Base-by-base conservation (phyloP, 139 green algal genomes). In the Closterium sp. region DNA sequence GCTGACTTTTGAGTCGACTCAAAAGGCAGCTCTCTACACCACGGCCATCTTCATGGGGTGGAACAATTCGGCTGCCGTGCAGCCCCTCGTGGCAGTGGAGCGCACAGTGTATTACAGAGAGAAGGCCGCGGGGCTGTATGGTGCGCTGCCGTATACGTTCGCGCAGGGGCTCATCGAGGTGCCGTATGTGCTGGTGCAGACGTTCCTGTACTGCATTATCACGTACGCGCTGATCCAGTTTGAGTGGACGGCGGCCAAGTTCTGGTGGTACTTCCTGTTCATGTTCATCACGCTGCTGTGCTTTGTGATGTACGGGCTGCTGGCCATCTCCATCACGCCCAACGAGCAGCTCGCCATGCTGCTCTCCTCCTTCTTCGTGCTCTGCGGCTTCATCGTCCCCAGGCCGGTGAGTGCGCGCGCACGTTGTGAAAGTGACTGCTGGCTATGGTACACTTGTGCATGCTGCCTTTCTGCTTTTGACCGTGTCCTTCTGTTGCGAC, bases 111-210 rank as follows among this genome's bases (percentile, higher is more conserved):
- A 91, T 85, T 96, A 95, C 90, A 70, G 94, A 17, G 94, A 96
- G 84, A 86, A 87, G 10, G 94, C 93, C 1, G 95, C 95, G 0
- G 93, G 93, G 28, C 93, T 95, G 88, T 96, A 96, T 50, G 50
- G 70, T 24, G 90, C 90, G 34, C 79, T 96, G 79, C 92, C 95
- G 22, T 96, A 95, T 86, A 90, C 93, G 38, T 30, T 95, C 17
- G 92, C 94, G 19, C 91, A 93, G 88, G 94, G 92, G 50, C 31
- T 92, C n/a, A 90, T 96, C 19, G 95, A 96, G 88, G 27, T 96
- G n/a, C 95, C 95, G 2, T 96, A 95, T 89, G 92, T 94, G 88
- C 86, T 96, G 27, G 31, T 93, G 62, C 95, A 96, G 93, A 79
- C 92, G 29, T 17, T 95, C 27, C 32, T 96, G 31, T 96, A 95